Evolutionary conservation across 371 early-diverging fungal genomes (phyloP).

Genomic region (Mucor irregularis): DNA sequence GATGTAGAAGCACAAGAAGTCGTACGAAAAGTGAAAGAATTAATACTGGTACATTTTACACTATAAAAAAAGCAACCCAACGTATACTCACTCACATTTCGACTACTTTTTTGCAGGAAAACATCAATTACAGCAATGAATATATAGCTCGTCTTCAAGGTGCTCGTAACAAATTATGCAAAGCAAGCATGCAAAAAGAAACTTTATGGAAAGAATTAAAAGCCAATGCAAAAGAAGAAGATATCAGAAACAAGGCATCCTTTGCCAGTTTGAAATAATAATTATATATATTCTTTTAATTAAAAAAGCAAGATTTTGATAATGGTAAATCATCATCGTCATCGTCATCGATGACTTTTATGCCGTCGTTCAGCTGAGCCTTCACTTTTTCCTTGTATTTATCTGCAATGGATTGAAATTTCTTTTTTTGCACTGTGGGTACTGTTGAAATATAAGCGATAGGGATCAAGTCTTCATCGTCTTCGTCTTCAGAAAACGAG

Average conservation of each 20-base stretch:
- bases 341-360: background rate
- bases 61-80: too few relatives aligned
- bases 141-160: conserved; percentile 43
- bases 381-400: conserved; percentile 28
- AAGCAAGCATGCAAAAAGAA: conserved; percentile 50
- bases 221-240: conserved; percentile 38
- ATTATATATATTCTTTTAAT: conserved; percentile 4
- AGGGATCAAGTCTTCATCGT: conserved; percentile 24
- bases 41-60: conserved; percentile 40
- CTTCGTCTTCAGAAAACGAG: conserved; percentile 12
- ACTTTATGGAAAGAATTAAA: conserved; percentile 46
- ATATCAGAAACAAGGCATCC: conserved; percentile 23
- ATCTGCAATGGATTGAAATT: conserved; percentile 24
- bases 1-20: conserved; percentile 40
- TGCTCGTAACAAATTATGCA: conserved; percentile 48
- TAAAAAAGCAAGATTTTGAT: conserved; percentile 9
- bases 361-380: conserved; percentile 2
- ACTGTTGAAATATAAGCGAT: conserved; percentile 13
- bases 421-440: background rate
- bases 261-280: background rate
- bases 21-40: conserved; percentile 40
- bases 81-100: background rate
- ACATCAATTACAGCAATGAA: conserved; percentile 55
- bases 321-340: conserved; percentile 23
- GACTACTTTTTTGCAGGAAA: conserved; percentile 30